Evolutionary conservation across 768 basidiomycete species (phyloP).

Genomic region (Naganishia randhawae): DNA sequence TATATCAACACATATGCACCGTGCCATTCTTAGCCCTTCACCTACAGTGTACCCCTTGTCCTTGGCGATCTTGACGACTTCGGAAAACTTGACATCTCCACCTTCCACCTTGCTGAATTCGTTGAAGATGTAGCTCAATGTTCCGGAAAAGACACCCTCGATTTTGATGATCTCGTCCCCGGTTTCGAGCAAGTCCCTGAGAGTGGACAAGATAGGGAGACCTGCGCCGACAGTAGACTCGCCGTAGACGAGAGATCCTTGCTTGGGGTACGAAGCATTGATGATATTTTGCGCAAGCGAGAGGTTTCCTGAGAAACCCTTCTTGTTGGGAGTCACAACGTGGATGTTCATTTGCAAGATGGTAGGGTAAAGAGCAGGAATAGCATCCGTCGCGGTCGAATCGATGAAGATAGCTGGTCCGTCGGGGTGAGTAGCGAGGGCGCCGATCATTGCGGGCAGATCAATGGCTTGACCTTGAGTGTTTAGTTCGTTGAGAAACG

Average conservation of each 20-base stretch:
- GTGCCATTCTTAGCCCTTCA: neutral
- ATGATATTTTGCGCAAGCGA: conserved; percentile 68
- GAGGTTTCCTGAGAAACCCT: conserved; percentile 76
- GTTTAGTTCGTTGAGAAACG: conserved; percentile 41
- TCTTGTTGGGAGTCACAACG: conserved; percentile 96
- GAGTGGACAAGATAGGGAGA: conserved; percentile 80
- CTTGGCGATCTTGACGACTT: conserved; percentile 79
- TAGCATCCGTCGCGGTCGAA: conserved; percentile 79
- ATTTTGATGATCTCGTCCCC: conserved; percentile 91
- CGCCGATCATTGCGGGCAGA: conserved; percentile 54
- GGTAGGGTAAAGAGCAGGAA: conserved; percentile 75
- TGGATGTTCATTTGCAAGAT: conserved; percentile 74
- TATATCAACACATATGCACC: neutral
- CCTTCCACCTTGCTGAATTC: conserved; percentile 72
- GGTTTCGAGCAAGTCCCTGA: conserved; percentile 85
- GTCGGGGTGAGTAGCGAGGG: conserved; percentile 29
- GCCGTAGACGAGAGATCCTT: conserved; percentile 56
- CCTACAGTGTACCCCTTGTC: conserved; percentile 89
- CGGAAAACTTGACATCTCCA: conserved; percentile 66
- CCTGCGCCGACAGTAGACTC: conserved; percentile 97
- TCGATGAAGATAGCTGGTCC: conserved; percentile 70
- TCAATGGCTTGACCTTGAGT: conserved; percentile 57
- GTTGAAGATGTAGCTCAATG: conserved; percentile 99
- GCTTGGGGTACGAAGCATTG: conserved; percentile 55
- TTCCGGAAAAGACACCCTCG: conserved; percentile 96